Evolutionary conservation across 2,329 filamentous ascomycete species (phyloP).

Genomic region (Fusarium stilboides): DNA sequence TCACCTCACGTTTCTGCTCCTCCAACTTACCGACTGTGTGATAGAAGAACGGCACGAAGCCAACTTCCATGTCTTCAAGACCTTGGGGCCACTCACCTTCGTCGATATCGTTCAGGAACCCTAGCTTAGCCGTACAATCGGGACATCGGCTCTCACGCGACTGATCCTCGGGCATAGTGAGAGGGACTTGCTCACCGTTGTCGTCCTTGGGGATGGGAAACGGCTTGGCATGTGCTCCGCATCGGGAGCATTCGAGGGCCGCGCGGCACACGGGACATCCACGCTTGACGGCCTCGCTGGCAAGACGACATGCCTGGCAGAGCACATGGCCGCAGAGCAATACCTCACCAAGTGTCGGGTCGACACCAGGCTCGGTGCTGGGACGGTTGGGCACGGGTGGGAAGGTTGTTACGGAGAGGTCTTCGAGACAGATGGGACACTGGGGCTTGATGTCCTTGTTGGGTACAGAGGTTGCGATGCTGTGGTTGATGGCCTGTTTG

Average conservation of each 20-base stretch:
- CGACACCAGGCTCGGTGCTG: not conserved
- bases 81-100: constrained; percentile 20
- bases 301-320: constrained; percentile 31
- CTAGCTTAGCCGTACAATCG: constrained; percentile 23
- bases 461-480: not conserved
- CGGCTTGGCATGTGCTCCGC: not conserved
- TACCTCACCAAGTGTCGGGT: constrained; percentile 2
- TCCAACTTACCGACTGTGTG: constrained; percentile 24
- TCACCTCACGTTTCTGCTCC: accelerated
- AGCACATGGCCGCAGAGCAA: constrained; percentile 47
- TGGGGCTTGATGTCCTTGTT: not conserved
- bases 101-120: constrained; percentile 14
- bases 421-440: constrained; percentile 43
- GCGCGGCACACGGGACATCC: constrained; percentile 40
- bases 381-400: not conserved
- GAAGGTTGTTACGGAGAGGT: constrained; percentile 19
- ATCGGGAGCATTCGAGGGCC: constrained; percentile 1
- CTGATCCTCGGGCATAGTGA: constrained; percentile 7
- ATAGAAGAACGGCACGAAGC: constrained; percentile 39
- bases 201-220: not conserved
- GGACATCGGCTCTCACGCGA: constrained; percentile 11
- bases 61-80: constrained; percentile 19
- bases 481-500: constrained; percentile 1
- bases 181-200: not conserved
- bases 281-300: not conserved